These are phyloP conservation scores for Wickerhamiella allomyrinae DNA, from an alignment of 805 yeast genomes.

Conservation along the genomic window DNA sequence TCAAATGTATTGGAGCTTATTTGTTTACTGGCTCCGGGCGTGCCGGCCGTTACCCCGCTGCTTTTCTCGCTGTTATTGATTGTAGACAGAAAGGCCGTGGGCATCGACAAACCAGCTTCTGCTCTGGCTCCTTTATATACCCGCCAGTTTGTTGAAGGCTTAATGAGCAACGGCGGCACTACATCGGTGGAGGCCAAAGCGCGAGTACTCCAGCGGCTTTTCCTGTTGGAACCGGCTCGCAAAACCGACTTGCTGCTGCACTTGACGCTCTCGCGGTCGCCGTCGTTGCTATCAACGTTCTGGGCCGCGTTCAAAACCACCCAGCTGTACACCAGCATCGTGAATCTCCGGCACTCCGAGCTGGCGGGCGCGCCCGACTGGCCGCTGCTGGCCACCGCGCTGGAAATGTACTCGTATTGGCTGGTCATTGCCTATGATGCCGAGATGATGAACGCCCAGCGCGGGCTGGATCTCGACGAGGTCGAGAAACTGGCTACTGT, in stretches of 20 bases:
- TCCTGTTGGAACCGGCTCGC: conserved; percentile 7
- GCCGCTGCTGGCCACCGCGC: conserved; percentile 32
- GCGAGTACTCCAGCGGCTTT: conserved; percentile 8
- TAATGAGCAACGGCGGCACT: conserved; percentile 8
- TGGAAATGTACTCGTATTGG: conserved; percentile 55
- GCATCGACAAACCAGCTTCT: background rate
- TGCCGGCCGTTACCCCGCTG: background rate
- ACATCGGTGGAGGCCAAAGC: conserved; percentile 1
- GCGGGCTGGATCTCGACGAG: conserved; percentile 29
- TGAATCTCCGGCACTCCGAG: background rate
- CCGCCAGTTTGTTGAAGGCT: background rate
- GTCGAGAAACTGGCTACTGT: conserved; percentile 33
- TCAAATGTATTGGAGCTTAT: background rate
- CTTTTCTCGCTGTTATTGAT: background rate
- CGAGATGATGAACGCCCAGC: conserved; percentile 36
- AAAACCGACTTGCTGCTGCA: conserved; percentile 4
- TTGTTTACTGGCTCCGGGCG: background rate
- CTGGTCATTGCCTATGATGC: conserved; percentile 51
- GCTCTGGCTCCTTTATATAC: background rate
- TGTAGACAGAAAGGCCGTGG: background rate
- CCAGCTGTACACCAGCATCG: background rate
- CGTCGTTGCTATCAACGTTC: conserved; percentile 6
- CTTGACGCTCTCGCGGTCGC: conserved; percentile 6
- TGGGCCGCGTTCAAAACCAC: conserved; percentile 10
- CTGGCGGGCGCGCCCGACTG: background rate